A percentile compares a stretch with the other conserved stretches of the same genome.
These are phyloP conservation scores for Ustilago loliicola DNA, from an alignment of 1,284 basidiomycete species.

Conservation along the genomic window DNA sequence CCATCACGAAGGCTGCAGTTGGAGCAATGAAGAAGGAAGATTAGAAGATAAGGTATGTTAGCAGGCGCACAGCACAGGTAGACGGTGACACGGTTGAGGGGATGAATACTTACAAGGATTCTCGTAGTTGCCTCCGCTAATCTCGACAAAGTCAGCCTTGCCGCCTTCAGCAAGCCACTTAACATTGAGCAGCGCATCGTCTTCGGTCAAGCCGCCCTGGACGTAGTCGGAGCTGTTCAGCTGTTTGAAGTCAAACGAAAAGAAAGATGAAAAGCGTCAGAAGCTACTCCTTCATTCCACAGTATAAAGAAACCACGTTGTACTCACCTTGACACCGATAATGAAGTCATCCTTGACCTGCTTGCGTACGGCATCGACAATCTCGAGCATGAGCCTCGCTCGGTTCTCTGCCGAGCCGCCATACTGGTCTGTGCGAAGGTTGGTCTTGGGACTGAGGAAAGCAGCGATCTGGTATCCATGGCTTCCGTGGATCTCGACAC, in stretches of 20 bases:
- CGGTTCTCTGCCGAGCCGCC: constrained; percentile 72
- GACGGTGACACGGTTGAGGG: not conserved
- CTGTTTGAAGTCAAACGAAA: constrained; percentile 6
- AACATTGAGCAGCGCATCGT: constrained; percentile 79
- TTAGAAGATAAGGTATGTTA: not conserved
- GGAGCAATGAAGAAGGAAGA: not conserved
- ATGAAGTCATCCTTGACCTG: constrained; percentile 77
- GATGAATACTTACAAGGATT: constrained; percentile 75
- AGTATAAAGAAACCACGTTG: not conserved
- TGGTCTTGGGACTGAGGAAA: constrained; percentile 84
- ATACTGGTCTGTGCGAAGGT: constrained; percentile 78
- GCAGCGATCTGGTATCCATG: constrained; percentile 88
- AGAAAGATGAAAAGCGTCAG: not conserved
- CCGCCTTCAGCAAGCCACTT: constrained; percentile 77
- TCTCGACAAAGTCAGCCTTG: constrained; percentile 83
- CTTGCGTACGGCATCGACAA: constrained; percentile 77
- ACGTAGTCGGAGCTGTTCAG: constrained; percentile 86
- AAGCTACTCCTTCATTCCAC: not conserved
- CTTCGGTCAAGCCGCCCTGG: constrained; percentile 72
- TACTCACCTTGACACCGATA: constrained; percentile 79
- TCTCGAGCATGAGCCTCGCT: constrained; percentile 76
- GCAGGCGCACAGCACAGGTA: not conserved
- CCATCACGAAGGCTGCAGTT: constrained; percentile 58
- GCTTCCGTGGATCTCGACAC: constrained; percentile 87
- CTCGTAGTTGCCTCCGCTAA: constrained; percentile 89